Evolutionary conservation across 2,329 filamentous ascomycete genomes (phyloP).

Genomic region (Fusarium compactum): DNA sequence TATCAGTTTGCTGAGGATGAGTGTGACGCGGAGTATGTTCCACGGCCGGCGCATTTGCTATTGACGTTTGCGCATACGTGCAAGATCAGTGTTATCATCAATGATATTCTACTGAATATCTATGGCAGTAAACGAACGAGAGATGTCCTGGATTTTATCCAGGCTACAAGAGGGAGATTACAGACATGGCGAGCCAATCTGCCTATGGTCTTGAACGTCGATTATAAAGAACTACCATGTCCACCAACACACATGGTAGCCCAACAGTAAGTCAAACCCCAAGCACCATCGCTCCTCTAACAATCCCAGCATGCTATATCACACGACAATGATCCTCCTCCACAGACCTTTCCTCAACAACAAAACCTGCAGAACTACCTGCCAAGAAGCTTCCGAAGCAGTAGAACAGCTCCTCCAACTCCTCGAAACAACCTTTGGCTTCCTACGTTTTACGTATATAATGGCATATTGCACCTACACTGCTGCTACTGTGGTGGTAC

Average conservation of each 20-base stretch:
- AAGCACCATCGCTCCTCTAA: fast-evolving
- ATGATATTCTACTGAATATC: not conserved
- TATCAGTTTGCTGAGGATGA: not conserved
- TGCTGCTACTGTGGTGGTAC: not conserved
- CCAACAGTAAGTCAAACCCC: not conserved
- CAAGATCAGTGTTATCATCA: constrained; percentile 5
- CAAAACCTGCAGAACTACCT: not conserved
- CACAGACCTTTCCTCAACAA: not conserved
- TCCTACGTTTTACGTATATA: not conserved
- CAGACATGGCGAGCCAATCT: not conserved
- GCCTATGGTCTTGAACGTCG: fast-evolving
- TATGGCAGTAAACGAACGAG: not conserved
- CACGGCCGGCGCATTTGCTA: not conserved
- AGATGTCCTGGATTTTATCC: not conserved
- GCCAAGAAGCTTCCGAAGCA: not conserved
- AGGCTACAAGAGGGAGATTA: not conserved
- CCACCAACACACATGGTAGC: constrained; percentile 7
- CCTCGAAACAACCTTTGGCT: not conserved
- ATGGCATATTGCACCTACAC: constrained; percentile 10
- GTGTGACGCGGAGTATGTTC: not conserved
- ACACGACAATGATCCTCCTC: not conserved
- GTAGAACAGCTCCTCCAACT: not conserved
- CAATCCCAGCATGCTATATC: not conserved
- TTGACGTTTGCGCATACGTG: not conserved
- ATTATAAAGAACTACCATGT: not conserved